Base-by-base conservation (phyloP, 495 filamentous ascomycete genomes). In the Viridothelium virens region DNA sequence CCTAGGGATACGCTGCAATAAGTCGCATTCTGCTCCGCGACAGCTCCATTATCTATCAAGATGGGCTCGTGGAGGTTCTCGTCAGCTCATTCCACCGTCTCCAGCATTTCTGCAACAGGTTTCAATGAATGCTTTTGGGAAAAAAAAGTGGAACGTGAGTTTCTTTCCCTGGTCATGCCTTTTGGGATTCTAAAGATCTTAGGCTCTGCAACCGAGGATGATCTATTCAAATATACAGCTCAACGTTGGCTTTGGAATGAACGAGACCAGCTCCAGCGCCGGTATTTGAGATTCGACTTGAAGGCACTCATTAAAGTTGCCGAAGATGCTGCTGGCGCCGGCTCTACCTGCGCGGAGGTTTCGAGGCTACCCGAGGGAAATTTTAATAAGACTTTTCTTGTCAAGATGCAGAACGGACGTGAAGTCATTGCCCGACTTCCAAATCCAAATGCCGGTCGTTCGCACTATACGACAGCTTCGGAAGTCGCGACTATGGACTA, bases 161-260 rank as follows among this genome's bases (percentile, higher is more conserved):
- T 44, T 44, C 41, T 44, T 44, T 7, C 25, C 25, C 25, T 7
- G 14, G 41, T 44, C 41, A 14, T 44, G 41, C 41, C 41, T 7
- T 7, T 44, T 44, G 41, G 6, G 41, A 44, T 44, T 44, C 41
- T 44, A 44, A 44, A 44, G 41, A 44, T 44, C 41, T 44, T 44
- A 44, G 41, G 14, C 41, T 44, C 41, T 44, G 41, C 41, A 44
- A 44, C 41, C 41, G 41, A 44, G 14, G 41, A 44, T 44, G 41
- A 44, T 44, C 41, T 44, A 44, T 44, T 44, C 41, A 44, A 14
- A 7, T 44, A 44, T 44, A 7, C 6, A 44, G 41, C 41, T 44
- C 41, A 44, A 44, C 66, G 66, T 38, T 68, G 44, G 62, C 34
- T 68, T 37, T 68, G 63, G 62, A 65, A 68, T 61, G 66, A 68